These are phyloP conservation scores for Aureobasidium namibiae DNA, from an alignment of 2,329 filamentous ascomycete species.

Conservation along the genomic window DNA sequence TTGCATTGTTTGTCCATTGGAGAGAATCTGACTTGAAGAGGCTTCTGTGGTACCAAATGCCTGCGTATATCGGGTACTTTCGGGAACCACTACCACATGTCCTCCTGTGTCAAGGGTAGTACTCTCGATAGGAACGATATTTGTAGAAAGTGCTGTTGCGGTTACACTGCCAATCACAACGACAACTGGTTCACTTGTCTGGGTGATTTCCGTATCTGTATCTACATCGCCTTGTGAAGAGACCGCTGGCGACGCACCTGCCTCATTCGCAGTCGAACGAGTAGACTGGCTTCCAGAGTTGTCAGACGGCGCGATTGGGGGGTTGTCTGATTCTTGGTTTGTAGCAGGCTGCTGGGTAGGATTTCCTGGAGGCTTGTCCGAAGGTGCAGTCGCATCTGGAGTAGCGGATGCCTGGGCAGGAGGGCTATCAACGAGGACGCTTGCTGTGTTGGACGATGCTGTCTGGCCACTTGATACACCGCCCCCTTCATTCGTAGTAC, in stretches of 20 bases:
- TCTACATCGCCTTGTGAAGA: not conserved
- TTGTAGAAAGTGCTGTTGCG: not conserved
- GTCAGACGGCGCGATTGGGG: not conserved
- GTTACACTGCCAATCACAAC: not conserved
- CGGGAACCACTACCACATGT: not conserved
- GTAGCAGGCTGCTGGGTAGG: not conserved
- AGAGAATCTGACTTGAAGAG: not conserved
- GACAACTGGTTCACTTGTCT: not conserved
- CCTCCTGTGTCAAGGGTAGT: not conserved
- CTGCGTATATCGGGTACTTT: not conserved
- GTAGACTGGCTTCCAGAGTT: not conserved
- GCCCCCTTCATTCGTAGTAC: not conserved
- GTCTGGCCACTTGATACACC: not conserved
- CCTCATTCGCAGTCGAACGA: no score
- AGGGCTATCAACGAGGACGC: not conserved
- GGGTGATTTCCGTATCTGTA: not conserved
- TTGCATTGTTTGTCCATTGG: not conserved
- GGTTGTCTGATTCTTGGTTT: not conserved
- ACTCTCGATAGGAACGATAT: not conserved
- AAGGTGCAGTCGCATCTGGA: not conserved
- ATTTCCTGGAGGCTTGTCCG: not conserved
- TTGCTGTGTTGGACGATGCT: not conserved
- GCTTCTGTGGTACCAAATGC: not conserved
- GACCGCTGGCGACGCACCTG: not conserved
- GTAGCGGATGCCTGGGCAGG: not conserved